These are phyloP conservation scores for Diaporthe nobilis DNA, from an alignment of 2,329 filamentous ascomycete genomes.

Conservation along the genomic window DNA sequence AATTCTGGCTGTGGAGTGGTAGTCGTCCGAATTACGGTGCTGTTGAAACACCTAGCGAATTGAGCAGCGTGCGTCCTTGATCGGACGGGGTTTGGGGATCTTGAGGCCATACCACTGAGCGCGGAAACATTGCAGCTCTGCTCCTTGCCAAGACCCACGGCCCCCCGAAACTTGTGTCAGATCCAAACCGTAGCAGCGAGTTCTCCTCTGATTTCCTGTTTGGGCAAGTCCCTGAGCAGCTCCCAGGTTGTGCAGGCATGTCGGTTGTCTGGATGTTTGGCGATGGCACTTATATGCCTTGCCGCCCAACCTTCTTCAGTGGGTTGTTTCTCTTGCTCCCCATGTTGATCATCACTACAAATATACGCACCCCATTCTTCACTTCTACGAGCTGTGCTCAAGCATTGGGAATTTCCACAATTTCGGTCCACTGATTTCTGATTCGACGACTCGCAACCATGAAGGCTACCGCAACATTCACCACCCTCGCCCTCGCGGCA, in stretches of 20 bases:
- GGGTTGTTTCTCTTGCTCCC: conserved; percentile 6
- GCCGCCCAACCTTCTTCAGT: conserved; percentile 12
- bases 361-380: not conserved
- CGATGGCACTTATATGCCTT: conserved; percentile 28
- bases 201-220: conserved; percentile 31
- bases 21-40: conserved; percentile 23
- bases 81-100: conserved; percentile 31
- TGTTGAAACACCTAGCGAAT: conserved; percentile 31
- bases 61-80: conserved; percentile 12
- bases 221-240: conserved; percentile 6
- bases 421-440: not conserved
- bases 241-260: conserved; percentile 17
- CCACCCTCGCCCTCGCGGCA: conserved; percentile 46
- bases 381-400: conserved; percentile 16
- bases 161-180: conserved; percentile 33
- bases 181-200: conserved; percentile 30
- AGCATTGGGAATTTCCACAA: not conserved
- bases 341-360: conserved; percentile 30
- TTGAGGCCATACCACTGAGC: conserved; percentile 29
- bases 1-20: not conserved
- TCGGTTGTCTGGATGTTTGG: conserved; percentile 10
- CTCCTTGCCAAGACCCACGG: conserved; percentile 19
- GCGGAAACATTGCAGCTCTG: conserved; percentile 23
- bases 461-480: conserved; percentile 35
- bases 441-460: conserved; percentile 39